Base-by-base conservation (phyloP, 2,329 filamentous ascomycete genomes). In the Passalora sequoiae region DNA sequence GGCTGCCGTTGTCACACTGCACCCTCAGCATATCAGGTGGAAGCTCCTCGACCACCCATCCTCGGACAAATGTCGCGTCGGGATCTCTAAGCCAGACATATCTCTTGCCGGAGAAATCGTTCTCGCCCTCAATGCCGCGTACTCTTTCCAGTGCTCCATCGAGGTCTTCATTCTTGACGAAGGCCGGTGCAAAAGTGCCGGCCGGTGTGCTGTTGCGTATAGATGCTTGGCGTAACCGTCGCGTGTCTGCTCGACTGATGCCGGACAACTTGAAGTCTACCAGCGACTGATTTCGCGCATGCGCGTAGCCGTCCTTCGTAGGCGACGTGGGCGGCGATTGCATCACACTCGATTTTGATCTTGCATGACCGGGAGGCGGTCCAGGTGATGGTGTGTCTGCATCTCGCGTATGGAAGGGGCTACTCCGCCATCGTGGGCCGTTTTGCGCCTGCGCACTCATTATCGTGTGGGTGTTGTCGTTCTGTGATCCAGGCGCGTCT, bases 91-190 rank as follows among this genome's bases (percentile, higher is more conserved):
- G 74, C 94, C 92, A 98, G 53, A 98, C 89, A 72, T 97, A 98
- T 71, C 92, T 81, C 71, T 94, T 97, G 44, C 92, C 94, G 0
- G 92, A 98, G 66, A 98, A 97, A 73, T 98, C 92, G 65, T 96
- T 97, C 62, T 96, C 91, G 51, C 92, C 92, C 68, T 98, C 94
- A 47, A 96, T 89, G 13, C 87, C 85, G 15, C 74, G 71, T 21
- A 81, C 72, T 48, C 69, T 66, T 47, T 78, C 75, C 21, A 72
- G 70, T 2, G 69, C 70, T 39, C 73, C 72, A 54, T 80, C 76
- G 66, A 86, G 71, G 53, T 89, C 86, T 53, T 94, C 89, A 0
- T 82, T 80, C 65, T 91, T 92, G 69, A 98, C 97, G 66, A 98
- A 98, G 7, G 88, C 86, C 2, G 91, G 92, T 25, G 92, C 91